Evolutionary conservation across 2,329 filamentous ascomycete species (phyloP), one percentile per base, ranked within the genome.

Genomic region (Apiospora kogelbergensis): DNA sequence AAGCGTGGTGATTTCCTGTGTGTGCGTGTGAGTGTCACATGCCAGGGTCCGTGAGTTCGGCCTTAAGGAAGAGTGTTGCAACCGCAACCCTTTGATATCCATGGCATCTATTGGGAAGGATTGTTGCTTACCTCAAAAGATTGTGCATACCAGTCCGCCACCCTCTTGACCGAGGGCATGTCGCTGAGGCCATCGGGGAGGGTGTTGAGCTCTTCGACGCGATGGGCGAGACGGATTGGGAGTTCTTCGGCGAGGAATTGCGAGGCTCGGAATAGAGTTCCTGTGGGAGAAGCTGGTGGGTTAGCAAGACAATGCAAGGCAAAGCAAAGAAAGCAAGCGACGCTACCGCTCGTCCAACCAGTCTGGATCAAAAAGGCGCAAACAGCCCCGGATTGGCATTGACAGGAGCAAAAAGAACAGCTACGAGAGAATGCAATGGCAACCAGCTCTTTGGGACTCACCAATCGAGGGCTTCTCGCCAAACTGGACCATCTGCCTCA

Each of bases 401-500:
- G n/a, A n/a, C n/a, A n/a, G n/a, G n/a, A n/a, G n/a, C n/a, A n/a
- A n/a, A 33, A 33, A 26, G 10, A 48, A 22, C 67, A 71, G 66
- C 26, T 65, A 68, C 42, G 66, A 57, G 10, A 69, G 66, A 69
- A 67, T 45, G 68, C 68, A 22, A 22, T 24, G 37, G 17, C 10
- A 30, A 15, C 15, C 10, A 9, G 24, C 9, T 26, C 37, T 41
- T 42, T 65, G 37, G 37, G 20, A 81, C 87, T 77, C 85, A 96
- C 93, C 94, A 76, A 91, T 93, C 20, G 95, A 98, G 67, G 95
- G 95, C 80, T 90, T 93, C 84, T 97, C 94, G 78, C 95, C 95
- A 81, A 98, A 98, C 81, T 98, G 95, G 70, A 98, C 95, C 96
- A 99, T 99, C 87, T 99, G 96, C 80, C 96, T 90, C 82, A 99